Evolutionary conservation across 139 green algal genomes (phyloP).

Genomic region (Chlorella sp.): DNA sequence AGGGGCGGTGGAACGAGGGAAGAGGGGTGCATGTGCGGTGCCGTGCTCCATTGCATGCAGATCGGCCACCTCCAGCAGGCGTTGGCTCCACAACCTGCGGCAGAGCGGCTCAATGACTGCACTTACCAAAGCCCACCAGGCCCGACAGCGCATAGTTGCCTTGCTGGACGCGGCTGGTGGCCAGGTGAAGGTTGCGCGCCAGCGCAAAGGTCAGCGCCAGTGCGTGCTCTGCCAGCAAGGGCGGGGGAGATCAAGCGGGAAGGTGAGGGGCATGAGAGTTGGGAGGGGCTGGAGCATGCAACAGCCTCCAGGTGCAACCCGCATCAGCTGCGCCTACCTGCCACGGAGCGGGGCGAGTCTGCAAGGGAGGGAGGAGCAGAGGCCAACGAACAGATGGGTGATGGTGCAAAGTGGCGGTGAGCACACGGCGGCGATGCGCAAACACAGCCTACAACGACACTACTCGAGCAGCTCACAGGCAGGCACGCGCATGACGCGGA

Average conservation of each 20-base stretch:
- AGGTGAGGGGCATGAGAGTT: too few relatives aligned
- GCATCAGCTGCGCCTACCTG: conserved; percentile 17
- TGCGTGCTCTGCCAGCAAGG: conserved; percentile 65
- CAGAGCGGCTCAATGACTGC: too few relatives aligned
- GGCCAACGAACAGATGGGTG: too few relatives aligned
- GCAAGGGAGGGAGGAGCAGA: too few relatives aligned
- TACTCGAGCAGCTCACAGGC: conserved; percentile 51
- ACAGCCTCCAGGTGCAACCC: too few relatives aligned
- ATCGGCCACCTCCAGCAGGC: background rate
- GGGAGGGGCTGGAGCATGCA: too few relatives aligned
- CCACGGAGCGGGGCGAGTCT: conserved; percentile 75
- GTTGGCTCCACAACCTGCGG: too few relatives aligned
- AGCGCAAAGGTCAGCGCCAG: conserved; percentile 75
- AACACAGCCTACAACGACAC: too few relatives aligned
- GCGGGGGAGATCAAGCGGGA: too few relatives aligned
- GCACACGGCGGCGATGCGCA: too few relatives aligned
- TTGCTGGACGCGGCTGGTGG: conserved; percentile 44
- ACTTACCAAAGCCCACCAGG: conserved; percentile 74
- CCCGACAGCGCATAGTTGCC: conserved; percentile 84
- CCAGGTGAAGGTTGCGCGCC: conserved; percentile 74
- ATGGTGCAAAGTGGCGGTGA: too few relatives aligned
- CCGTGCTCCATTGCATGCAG: background rate
- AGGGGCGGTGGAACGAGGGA: conserved; percentile 23
- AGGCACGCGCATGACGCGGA: conserved; percentile 74
- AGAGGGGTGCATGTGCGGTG: conserved; percentile 40